These are phyloP conservation scores for Pseudohyphozyma bogoriensis DNA, from an alignment of 768 basidiomycete species.

Conservation along the genomic window DNA sequence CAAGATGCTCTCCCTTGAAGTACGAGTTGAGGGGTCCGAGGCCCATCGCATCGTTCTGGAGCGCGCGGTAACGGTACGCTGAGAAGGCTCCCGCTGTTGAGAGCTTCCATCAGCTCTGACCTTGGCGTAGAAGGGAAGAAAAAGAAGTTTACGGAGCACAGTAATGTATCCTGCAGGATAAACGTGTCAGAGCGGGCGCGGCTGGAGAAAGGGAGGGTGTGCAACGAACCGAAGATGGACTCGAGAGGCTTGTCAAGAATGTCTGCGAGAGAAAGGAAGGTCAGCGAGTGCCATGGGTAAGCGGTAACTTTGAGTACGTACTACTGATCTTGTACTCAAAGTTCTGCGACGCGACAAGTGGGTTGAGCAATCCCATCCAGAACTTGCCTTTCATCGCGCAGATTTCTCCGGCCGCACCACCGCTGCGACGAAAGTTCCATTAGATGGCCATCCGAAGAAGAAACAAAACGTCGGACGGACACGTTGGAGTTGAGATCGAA, in stretches of 20 bases:
- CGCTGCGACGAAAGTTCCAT: background rate
- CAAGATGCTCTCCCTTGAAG: conserved; percentile 83
- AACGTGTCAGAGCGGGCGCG: too few relatives aligned
- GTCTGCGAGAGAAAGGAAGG: conserved; percentile 51
- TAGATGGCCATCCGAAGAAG: background rate
- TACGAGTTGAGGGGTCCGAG: conserved; percentile 83
- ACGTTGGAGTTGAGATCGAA: conserved; percentile 47
- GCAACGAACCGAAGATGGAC: conserved; percentile 79
- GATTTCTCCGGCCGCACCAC: conserved; percentile 54
- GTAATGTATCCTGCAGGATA: too few relatives aligned
- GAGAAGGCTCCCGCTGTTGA: conserved; percentile 68
- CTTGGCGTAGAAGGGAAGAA: background rate
- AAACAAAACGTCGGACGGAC: conserved; percentile 46
- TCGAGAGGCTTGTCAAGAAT: conserved; percentile 42
- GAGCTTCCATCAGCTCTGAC: background rate
- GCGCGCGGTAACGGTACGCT: conserved; percentile 60
- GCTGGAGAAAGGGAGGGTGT: too few relatives aligned
- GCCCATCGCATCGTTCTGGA: conserved; percentile 75
- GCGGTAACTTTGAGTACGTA: conserved; percentile 51
- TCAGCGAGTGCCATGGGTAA: conserved; percentile 32
- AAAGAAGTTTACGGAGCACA: conserved; percentile 49
- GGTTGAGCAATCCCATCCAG: conserved; percentile 57
- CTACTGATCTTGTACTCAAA: conserved; percentile 84
- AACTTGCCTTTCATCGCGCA: conserved; percentile 57
- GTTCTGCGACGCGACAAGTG: conserved; percentile 78